Percentiles rank a stretch among this genome's conserved stretches.
phyloP scores from a whole-genome alignment of 352 stramenopile species.

The Pythium monospermum region DNA sequence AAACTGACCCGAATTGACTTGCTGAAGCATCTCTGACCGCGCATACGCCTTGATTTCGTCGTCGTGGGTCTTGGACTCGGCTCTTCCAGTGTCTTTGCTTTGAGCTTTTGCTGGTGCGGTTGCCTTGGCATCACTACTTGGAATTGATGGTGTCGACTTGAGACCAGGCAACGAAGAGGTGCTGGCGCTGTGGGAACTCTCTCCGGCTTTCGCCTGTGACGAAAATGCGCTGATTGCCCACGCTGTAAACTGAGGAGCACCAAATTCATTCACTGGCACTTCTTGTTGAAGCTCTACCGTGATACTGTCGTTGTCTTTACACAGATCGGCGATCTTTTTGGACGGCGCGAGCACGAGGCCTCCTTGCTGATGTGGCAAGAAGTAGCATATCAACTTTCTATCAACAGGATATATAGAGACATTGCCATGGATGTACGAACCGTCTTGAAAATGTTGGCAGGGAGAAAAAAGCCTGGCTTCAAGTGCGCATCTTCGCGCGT shows the following conservation, averaged over 20 bases:
- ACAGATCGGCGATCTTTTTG: slow-evolving; percentile 53
- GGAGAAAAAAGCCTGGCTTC: slow-evolving; percentile 79
- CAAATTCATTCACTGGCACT: slow-evolving; percentile 80
- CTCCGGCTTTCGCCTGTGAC: slow-evolving; percentile 14
- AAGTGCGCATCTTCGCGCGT: slow-evolving; percentile 71
- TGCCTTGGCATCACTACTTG: slow-evolving; percentile 9
- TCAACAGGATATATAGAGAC: too few species aligned
- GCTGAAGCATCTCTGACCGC: slow-evolving; percentile 57
- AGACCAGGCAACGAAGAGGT: neutral
- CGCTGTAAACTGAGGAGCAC: slow-evolving; percentile 49
- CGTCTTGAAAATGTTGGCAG: slow-evolving; percentile 41
- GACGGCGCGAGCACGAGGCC: slow-evolving; percentile 41
- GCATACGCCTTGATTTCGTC: slow-evolving; percentile 65
- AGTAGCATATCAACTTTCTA: neutral
- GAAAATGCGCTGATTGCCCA: slow-evolving; percentile 68
- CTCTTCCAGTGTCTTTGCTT: slow-evolving; percentile 5
- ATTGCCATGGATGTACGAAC: slow-evolving; percentile 1
- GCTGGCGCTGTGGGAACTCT: neutral
- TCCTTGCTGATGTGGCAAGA: slow-evolving; percentile 22
- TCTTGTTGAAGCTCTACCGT: slow-evolving; percentile 70
- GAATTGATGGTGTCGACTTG: neutral
- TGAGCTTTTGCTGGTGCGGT: neutral
- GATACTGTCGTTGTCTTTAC: slow-evolving; percentile 69
- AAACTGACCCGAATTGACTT: slow-evolving; percentile 75
- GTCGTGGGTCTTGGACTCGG: slow-evolving; percentile 28